Evolutionary conservation across 2,329 filamentous ascomycete genomes (phyloP).

Genomic region (Rutstroemia sp.): DNA sequence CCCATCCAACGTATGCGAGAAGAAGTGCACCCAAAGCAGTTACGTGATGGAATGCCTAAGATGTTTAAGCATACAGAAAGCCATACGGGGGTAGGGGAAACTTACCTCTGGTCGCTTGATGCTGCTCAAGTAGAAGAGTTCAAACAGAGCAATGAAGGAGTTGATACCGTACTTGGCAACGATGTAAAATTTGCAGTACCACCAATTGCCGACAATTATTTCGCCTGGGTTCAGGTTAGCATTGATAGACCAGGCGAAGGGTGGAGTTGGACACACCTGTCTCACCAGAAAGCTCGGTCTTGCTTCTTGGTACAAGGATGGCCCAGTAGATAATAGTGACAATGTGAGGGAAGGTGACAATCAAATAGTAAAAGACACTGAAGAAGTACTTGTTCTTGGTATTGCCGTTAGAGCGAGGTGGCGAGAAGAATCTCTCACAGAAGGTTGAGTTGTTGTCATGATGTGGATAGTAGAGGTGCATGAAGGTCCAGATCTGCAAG

Average conservation of each 20-base stretch:
- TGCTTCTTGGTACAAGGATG: constrained; percentile 22
- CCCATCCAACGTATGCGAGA: constrained; percentile 26
- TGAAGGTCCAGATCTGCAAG: constrained; percentile 27
- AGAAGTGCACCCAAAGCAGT: constrained; percentile 19
- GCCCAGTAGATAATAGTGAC: constrained; percentile 27
- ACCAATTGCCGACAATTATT: constrained; percentile 19
- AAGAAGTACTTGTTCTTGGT: constrained; percentile 25
- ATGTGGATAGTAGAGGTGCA: constrained; percentile 29
- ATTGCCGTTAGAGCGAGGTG: constrained; percentile 18
- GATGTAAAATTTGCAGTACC: constrained; percentile 21
- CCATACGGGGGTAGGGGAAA: neutral
- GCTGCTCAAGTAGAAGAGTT: constrained; percentile 28
- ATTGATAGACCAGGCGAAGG: neutral
- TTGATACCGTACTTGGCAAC: constrained; percentile 24
- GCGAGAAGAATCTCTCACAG: constrained; percentile 20
- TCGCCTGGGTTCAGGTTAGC: constrained; percentile 15
- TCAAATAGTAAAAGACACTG: constrained; percentile 28
- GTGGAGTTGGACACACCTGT: constrained; percentile 13
- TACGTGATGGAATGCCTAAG: constrained; percentile 22
- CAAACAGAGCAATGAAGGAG: constrained; percentile 26
- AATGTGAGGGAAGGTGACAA: constrained; percentile 26
- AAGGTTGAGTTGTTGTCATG: constrained; percentile 16
- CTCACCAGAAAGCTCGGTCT: constrained; percentile 18
- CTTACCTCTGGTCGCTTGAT: constrained; percentile 27
- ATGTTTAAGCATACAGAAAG: constrained; percentile 9